phyloP scores from a whole-genome alignment of 2,329 filamentous ascomycete genomes.

The Ophiocordyceps australis region DNA sequence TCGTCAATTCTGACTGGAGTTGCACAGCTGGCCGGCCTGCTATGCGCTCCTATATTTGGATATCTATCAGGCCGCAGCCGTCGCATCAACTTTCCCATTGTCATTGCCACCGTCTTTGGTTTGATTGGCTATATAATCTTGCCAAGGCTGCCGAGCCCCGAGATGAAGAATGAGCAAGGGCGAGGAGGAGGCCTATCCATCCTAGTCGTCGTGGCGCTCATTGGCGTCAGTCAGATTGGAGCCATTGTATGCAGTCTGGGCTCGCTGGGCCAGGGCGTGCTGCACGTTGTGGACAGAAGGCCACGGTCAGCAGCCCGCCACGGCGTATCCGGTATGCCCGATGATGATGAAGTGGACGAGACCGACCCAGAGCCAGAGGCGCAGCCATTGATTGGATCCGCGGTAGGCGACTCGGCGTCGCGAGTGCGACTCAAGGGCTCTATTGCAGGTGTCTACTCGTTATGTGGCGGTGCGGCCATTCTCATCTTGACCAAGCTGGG shows the following conservation, averaged over 20 bases:
- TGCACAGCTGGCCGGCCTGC: constrained; percentile 69
- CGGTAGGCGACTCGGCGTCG: constrained; percentile 17
- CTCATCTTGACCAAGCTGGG: constrained; percentile 82
- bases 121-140: constrained; percentile 64
- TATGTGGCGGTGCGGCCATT: constrained; percentile 81
- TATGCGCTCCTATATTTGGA: constrained; percentile 76
- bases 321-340: constrained; percentile 12
- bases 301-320: constrained; percentile 8
- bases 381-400: constrained; percentile 18
- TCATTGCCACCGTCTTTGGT: constrained; percentile 54
- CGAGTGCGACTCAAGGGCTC: constrained; percentile 64
- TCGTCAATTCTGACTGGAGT: constrained; percentile 77
- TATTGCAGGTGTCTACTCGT: constrained; percentile 85
- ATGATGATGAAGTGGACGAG: constrained; percentile 19
- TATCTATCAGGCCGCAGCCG: constrained; percentile 56
- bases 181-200: constrained; percentile 50
- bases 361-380: too few relatives aligned
- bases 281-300: constrained; percentile 33
- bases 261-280: constrained; percentile 63
- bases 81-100: constrained; percentile 53
- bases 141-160: constrained; percentile 58
- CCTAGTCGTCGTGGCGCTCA: constrained; percentile 59
- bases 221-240: constrained; percentile 89
- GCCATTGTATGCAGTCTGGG: constrained; percentile 93
- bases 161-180: constrained; percentile 44